Conservation (phyloP, 805 yeast species). For the Hanseniaspora pseudoguilliermondii region DNA sequence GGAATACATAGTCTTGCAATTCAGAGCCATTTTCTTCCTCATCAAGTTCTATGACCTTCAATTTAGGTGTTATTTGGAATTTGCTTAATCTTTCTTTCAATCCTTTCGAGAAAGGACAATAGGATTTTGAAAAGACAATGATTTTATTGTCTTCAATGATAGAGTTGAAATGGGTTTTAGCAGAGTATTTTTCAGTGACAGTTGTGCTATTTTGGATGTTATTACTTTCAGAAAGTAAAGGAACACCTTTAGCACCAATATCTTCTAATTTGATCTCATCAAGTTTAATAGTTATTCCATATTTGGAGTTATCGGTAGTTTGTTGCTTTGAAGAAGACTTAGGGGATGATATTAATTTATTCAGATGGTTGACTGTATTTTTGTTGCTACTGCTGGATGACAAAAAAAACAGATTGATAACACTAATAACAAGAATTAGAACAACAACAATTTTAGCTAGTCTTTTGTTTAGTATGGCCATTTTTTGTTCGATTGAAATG, state of each 20-base stretch:
- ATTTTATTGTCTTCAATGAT: constrained; percentile 47
- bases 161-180: constrained; percentile 46
- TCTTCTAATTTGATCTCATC: not conserved
- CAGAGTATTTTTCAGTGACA: constrained; percentile 29
- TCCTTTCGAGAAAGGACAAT: constrained; percentile 65
- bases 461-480: not conserved
- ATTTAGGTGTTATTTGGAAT: constrained; percentile 61
- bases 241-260: constrained; percentile 9
- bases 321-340: not conserved
- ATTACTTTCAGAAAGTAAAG: not conserved
- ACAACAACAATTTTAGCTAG: constrained; percentile 13
- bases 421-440: constrained; percentile 3
- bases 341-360: not conserved
- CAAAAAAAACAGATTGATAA: not conserved
- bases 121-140: constrained; percentile 40
- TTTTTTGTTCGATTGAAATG: too few relatives aligned
- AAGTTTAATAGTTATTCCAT: constrained; percentile 1
- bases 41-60: constrained; percentile 69
- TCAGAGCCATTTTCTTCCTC: constrained; percentile 61
- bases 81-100: constrained; percentile 49
- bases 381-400: not conserved
- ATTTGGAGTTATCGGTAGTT: not conserved
- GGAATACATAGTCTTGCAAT: constrained; percentile 59
- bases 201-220: not conserved
- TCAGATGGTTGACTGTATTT: not conserved